These are phyloP conservation scores for Tetrahymena elliotti DNA, from an alignment of 73 alveolate species.

Conservation along the genomic window DNA sequence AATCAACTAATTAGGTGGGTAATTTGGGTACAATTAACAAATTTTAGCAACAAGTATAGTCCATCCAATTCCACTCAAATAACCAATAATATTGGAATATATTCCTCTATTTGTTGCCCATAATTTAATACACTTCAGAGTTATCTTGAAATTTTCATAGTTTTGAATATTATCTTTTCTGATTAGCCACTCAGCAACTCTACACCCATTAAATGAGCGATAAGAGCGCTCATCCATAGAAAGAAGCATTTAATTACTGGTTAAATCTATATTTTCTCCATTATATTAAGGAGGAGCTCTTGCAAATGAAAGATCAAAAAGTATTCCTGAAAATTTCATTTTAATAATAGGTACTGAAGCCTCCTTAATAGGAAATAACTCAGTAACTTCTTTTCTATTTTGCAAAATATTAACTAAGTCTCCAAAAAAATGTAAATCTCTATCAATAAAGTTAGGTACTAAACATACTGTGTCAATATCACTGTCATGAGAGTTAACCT, in stretches of 20 bases:
- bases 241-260: neutral
- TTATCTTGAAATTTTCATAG: slow-evolving; percentile 61
- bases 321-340: slow-evolving; percentile 55
- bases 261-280: neutral
- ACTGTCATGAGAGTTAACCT: slow-evolving; percentile 81
- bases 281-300: slow-evolving; percentile 37
- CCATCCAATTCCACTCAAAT: slow-evolving; percentile 95
- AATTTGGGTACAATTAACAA: slow-evolving; percentile 77
- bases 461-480: slow-evolving; percentile 93
- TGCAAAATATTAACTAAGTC: slow-evolving; percentile 60
- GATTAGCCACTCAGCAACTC: slow-evolving; percentile 83
- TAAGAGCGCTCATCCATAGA: slow-evolving; percentile 64
- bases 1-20: slow-evolving; percentile 66
- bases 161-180: slow-evolving; percentile 45
- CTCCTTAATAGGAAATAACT: slow-evolving; percentile 65
- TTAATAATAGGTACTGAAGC: slow-evolving; percentile 90
- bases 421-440: slow-evolving; percentile 73
- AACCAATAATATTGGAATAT: slow-evolving; percentile 88
- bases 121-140: slow-evolving; percentile 78
- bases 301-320: slow-evolving; percentile 88
- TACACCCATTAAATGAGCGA: slow-evolving; percentile 84
- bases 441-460: slow-evolving; percentile 83
- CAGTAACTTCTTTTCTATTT: slow-evolving; percentile 62
- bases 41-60: slow-evolving; percentile 86
- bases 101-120: slow-evolving; percentile 97